Evolutionary conservation across 176 grass and related monocot species (phyloP).

Genomic region (Oryza meridionalis): DNA sequence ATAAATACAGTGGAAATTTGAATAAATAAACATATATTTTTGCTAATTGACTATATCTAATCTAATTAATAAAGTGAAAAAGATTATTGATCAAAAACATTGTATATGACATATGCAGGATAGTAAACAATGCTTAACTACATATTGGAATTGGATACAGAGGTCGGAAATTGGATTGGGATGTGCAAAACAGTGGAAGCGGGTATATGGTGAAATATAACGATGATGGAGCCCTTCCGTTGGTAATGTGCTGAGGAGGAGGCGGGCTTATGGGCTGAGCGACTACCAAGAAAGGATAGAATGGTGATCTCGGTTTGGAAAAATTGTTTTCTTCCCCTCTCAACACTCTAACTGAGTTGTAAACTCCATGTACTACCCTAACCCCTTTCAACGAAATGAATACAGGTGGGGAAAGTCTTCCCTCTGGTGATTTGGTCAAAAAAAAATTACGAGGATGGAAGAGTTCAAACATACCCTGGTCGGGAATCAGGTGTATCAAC

Average conservation of each 20-base stretch:
- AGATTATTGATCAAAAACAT: not conserved
- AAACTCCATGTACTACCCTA: too few relatives aligned
- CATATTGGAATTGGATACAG: not conserved
- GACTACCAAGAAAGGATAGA: too few relatives aligned
- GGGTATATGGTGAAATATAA: not conserved
- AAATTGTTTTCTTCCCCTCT: too few relatives aligned
- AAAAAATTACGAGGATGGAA: not conserved
- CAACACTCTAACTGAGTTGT: too few relatives aligned
- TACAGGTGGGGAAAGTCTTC: too few relatives aligned
- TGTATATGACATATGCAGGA: not conserved
- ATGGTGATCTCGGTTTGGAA: too few relatives aligned
- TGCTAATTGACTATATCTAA: conserved; percentile 5
- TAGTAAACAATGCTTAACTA: conserved; percentile 26
- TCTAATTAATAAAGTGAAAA: not conserved
- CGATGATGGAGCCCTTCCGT: not conserved
- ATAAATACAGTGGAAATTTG: conserved; percentile 6
- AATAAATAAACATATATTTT: conserved; percentile 7
- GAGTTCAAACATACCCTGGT: conserved; percentile 63
- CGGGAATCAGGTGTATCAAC: conserved; percentile 88
- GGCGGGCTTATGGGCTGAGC: too few relatives aligned
- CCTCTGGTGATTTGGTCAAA: too few relatives aligned
- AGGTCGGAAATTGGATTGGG: not conserved
- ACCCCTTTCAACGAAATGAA: too few relatives aligned
- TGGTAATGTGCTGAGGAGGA: too few relatives aligned
- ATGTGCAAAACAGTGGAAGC: conserved; percentile 3